Evolutionary conservation across 179 eudicot species (phyloP).

Genomic region (Silene coronaria): DNA sequence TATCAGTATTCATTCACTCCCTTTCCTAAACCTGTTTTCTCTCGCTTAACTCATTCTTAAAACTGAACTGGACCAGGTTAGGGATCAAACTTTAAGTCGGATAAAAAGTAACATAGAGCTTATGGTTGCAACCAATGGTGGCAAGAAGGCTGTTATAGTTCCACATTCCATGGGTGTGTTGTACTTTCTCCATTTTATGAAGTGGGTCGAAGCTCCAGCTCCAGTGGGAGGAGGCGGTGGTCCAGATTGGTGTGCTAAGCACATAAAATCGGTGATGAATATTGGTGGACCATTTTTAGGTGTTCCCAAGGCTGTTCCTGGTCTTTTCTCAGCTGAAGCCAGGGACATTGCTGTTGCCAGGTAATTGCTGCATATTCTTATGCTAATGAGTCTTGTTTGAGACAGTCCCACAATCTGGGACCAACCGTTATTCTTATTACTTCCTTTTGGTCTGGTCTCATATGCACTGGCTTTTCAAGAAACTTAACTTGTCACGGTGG

Average conservation of each 20-base stretch:
- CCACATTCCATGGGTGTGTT: conserved; percentile 98
- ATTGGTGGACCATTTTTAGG: conserved; percentile 97
- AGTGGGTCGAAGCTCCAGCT: conserved; percentile 98
- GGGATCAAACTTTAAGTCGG: conserved; percentile 82
- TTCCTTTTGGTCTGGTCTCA: too few species aligned
- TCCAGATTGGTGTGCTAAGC: conserved; percentile 75
- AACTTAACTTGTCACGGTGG: background rate
- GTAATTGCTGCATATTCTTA: conserved; percentile 25
- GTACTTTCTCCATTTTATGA: conserved; percentile 94
- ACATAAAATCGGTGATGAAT: conserved; percentile 86
- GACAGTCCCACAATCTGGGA: background rate
- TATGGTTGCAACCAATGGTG: conserved; percentile 87
- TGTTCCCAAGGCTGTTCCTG: conserved; percentile 80
- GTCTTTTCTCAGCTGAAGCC: conserved; percentile 91
- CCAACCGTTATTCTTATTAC: too few species aligned
- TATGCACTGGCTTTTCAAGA: background rate
- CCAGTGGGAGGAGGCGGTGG: conserved; percentile 99
- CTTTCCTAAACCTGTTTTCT: background rate
- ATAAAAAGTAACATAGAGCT: conserved; percentile 89
- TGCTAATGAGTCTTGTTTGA: background rate
- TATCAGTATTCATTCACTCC: background rate
- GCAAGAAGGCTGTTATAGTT: conserved; percentile 77
- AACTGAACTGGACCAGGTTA: conserved; percentile 46
- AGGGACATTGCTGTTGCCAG: conserved; percentile 95
- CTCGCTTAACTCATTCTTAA: background rate